A percentile compares a stretch with the other conserved stretches of the same genome.
Evolutionary conservation across 2,329 filamentous ascomycete genomes (phyloP).

Genomic region (Ampelomyces quisqualis): DNA sequence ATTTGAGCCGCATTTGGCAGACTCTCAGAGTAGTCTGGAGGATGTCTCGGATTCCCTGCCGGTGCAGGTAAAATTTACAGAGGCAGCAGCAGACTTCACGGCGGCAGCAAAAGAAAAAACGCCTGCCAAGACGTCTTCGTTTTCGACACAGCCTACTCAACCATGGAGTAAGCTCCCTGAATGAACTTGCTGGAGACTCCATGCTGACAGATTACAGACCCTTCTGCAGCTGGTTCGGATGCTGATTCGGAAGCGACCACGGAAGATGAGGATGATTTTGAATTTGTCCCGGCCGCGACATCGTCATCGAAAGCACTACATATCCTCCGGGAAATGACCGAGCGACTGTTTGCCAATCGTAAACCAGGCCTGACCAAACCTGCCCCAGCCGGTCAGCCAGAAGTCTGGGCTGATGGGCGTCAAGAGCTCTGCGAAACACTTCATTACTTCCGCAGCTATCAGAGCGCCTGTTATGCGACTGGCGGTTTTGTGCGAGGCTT

Average conservation of each 20-base stretch:
- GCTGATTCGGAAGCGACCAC: slow-evolving; percentile 6
- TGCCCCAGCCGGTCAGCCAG: slow-evolving; percentile 44
- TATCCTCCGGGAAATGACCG: slow-evolving; percentile 10
- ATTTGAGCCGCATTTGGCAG: background rate
- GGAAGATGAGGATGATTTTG: slow-evolving; percentile 1
- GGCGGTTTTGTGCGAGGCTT: slow-evolving; percentile 57
- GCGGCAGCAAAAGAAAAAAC: too few relatives aligned
- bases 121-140: too few relatives aligned
- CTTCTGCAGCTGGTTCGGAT: background rate
- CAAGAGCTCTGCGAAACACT: slow-evolving; percentile 65
- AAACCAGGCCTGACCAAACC: slow-evolving; percentile 33
- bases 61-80: too few relatives aligned
- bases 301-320: background rate
- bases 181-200: too few relatives aligned
- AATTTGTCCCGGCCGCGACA: background rate
- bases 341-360: slow-evolving; percentile 17
- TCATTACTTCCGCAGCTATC: slow-evolving; percentile 62
- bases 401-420: slow-evolving; percentile 59
- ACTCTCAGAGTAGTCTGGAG: too few relatives aligned
- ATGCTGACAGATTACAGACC: background rate
- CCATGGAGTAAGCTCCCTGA: too few relatives aligned
- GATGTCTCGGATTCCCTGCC: too few relatives aligned
- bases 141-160: too few relatives aligned
- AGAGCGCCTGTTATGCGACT: slow-evolving; percentile 59
- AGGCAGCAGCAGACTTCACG: too few relatives aligned